phyloP scores from a whole-genome alignment of 2,329 filamentous ascomycete genomes.

The Tricladium varicosporioides region DNA sequence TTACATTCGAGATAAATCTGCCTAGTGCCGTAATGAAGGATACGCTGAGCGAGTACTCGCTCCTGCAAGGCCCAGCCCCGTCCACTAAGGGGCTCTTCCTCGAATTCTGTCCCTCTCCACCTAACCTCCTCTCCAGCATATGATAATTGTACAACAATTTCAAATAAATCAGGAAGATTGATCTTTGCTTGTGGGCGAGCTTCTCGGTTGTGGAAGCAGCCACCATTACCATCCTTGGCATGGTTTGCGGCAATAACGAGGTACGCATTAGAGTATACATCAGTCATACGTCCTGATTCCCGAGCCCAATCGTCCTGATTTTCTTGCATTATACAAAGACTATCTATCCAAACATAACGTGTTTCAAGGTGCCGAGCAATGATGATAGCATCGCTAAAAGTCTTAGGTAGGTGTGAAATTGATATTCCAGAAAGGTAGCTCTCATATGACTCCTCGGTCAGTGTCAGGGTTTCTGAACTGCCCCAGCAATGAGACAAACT shows the following conservation, averaged over 20 bases:
- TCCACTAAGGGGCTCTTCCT: background rate
- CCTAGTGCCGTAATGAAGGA: background rate
- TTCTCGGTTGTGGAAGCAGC: background rate
- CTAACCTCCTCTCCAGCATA: background rate
- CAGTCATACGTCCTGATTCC: slow-evolving; percentile 11
- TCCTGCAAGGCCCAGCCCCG: slow-evolving; percentile 2
- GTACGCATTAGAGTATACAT: slow-evolving; percentile 7
- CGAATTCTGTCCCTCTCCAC: background rate
- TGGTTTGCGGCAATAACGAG: background rate
- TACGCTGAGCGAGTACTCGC: background rate
- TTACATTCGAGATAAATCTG: slow-evolving; percentile 4
- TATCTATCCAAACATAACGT: slow-evolving; percentile 15
- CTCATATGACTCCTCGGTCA: background rate
- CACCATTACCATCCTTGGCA: background rate
- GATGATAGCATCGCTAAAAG: slow-evolving; percentile 12
- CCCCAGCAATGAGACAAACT: slow-evolving; percentile 3
- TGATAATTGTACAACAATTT: background rate
- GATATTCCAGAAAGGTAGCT: background rate
- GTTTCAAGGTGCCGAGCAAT: slow-evolving; percentile 3
- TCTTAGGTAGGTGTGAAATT: slow-evolving; percentile 15
- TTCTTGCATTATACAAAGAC: slow-evolving; percentile 14
- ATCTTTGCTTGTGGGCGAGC: background rate
- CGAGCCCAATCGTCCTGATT: slow-evolving; percentile 8
- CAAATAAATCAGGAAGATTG: background rate
- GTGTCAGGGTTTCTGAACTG: background rate